Percentiles rank a stretch among this genome's conserved stretches.
These are phyloP conservation scores for Amoebophrya sp. DNA, from an alignment of 169 alveolate genomes.

Conservation along the genomic window DNA sequence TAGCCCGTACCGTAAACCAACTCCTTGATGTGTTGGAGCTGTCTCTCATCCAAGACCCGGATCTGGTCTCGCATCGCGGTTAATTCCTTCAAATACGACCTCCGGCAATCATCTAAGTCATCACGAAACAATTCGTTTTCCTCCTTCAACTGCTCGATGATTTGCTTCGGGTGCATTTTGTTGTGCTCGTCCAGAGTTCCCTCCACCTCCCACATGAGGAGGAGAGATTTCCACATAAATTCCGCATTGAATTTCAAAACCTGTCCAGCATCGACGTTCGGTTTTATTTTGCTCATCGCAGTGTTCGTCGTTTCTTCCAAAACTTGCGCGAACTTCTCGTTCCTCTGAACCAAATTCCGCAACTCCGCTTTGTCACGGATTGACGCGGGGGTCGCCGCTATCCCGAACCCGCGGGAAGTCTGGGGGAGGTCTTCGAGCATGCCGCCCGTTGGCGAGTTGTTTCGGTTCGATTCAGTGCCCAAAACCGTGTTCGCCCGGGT, in stretches of 20 bases:
- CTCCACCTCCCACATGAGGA: background rate
- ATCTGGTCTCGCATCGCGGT: slow-evolving; percentile 20
- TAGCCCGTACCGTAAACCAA: background rate
- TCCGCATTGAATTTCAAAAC: background rate
- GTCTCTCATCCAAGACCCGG: background rate
- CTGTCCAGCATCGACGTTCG: background rate
- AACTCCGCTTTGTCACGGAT: background rate
- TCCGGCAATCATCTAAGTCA: background rate
- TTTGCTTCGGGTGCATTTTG: background rate
- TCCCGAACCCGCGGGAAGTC: too few species aligned
- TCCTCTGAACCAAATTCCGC: background rate
- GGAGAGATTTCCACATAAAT: background rate
- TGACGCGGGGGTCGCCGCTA: too few species aligned
- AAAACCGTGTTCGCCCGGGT: too few species aligned
- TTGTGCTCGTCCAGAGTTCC: background rate
- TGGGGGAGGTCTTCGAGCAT: too few species aligned
- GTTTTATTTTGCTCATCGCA: background rate
- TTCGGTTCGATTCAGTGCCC: too few species aligned
- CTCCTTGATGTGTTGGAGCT: background rate
- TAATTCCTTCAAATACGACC: background rate
- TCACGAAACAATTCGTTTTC: background rate
- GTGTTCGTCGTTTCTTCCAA: background rate
- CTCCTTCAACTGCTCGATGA: background rate
- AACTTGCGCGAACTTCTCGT: background rate
- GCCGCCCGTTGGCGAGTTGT: too few species aligned